Percentiles rank a stretch among this genome's conserved stretches.
Evolutionary conservation across 768 basidiomycete species (phyloP).

Genomic region (Tricholoma furcatifolium): DNA sequence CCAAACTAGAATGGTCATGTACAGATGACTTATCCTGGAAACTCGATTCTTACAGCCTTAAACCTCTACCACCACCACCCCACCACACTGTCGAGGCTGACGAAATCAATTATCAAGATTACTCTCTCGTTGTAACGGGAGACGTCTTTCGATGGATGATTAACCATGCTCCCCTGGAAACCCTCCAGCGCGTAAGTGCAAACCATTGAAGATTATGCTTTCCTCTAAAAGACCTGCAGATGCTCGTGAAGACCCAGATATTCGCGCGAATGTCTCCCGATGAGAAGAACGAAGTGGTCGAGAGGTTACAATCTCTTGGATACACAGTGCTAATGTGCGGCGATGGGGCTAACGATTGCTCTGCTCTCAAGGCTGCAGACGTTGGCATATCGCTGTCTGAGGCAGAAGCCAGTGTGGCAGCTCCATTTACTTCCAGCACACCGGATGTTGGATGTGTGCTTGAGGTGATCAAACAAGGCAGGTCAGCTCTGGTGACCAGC

Average conservation of each 20-base stretch:
- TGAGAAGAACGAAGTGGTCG: conserved; percentile 98
- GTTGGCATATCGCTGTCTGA: conserved; percentile 96
- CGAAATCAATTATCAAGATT: conserved; percentile 80
- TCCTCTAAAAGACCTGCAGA: conserved; percentile 44
- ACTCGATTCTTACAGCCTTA: conserved; percentile 86
- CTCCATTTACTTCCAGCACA: conserved; percentile 91
- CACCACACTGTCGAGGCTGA: conserved; percentile 69
- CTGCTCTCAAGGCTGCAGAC: conserved; percentile 97
- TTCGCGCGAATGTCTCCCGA: conserved; percentile 99
- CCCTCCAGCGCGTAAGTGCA: conserved; percentile 78
- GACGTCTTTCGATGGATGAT: conserved; percentile 99
- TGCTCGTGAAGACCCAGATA: conserved; percentile 95
- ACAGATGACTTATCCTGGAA: conserved; percentile 86
- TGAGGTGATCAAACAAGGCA: conserved; percentile 95
- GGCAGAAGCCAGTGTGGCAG: conserved; percentile 97
- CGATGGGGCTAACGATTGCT: conserved; percentile 98
- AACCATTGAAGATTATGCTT: neutral
- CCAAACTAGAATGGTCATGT: conserved; percentile 86
- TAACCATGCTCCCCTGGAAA: conserved; percentile 91
- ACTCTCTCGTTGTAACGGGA: conserved; percentile 88
- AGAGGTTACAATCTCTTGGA: conserved; percentile 87
- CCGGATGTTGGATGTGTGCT: conserved; percentile 96
- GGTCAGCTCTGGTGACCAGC: conserved; percentile 94
- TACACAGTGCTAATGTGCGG: conserved; percentile 99
- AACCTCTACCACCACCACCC: conserved; percentile 71